Base-by-base conservation (phyloP, 345 rosid genomes). In the Mangifera indica region DNA sequence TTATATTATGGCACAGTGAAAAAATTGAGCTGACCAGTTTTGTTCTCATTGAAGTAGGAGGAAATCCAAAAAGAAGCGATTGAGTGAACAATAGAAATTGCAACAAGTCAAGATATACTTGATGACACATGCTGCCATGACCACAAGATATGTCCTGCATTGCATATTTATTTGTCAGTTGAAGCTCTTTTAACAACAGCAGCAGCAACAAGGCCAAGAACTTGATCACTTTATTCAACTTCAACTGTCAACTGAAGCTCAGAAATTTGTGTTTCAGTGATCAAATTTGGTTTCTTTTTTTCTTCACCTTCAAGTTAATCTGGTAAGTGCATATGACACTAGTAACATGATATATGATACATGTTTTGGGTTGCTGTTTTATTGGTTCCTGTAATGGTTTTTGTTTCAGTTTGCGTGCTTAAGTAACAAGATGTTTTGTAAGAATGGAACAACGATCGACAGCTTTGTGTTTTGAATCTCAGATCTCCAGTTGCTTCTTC, bases 321-420 rank as follows among this genome's bases (percentile, higher is more conserved):
- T 54, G 72, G 62, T 68, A 17, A 56, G 40, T 1, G 51, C 51
- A 49, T 46, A 10, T 49, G 25, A 45, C n/a, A 15, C 15, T 24
- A 2, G 25, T 44, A 15, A 14, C 25, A 15, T 7, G 2, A 1
- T 25, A 32, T 25, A 26, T 59, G 45, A n/a, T 25, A 49, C 15
- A 13, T 49, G 18, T 14, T 26, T 56, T 44, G 44, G 18, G 32
- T 58, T 69, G 25, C 53, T 57, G 53, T 69, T 55, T 2, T 45
- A 10, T 58, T 69, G n/a, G n/a, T 57, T 69, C 55, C 13, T 69
- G 44, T 57, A 60, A 55, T 57, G 72, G 70, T 40, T 48, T 67
- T 67, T 29, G 4, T 52, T 53, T 67, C 21, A 10, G 46, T 67
- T 66, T 15, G 57, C 11, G 6, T 10, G 29, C 44, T 66, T 37